Conservation (phyloP, 495 filamentous ascomycete genomes). For the Viridothelium virens region DNA sequence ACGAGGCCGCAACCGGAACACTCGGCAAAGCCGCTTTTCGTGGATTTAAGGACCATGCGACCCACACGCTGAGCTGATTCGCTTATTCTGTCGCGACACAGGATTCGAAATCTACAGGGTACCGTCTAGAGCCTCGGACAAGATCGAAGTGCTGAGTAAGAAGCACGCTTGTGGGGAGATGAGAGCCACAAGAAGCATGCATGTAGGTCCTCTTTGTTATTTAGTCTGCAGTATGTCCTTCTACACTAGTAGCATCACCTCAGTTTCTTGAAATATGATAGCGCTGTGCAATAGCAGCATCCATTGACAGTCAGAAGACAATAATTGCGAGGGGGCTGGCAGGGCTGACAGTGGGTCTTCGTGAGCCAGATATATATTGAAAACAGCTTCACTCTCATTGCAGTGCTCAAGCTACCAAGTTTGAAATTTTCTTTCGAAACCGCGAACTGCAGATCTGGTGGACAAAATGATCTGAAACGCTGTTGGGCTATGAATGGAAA, state of each 20-base stretch:
- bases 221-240: background rate
- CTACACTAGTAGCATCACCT: background rate
- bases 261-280: background rate
- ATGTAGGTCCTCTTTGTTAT: too few relatives aligned
- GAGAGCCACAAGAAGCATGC: background rate
- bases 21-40: too few relatives aligned
- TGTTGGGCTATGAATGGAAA: constrained; percentile 8
- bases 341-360: background rate
- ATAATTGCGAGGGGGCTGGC: too few relatives aligned
- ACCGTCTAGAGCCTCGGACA: too few relatives aligned
- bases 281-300: too few relatives aligned
- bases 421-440: constrained; percentile 3
- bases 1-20: too few relatives aligned
- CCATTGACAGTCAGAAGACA: too few relatives aligned
- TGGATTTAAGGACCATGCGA: too few relatives aligned
- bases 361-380: background rate
- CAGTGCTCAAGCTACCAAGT: background rate
- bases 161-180: background rate
- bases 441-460: background rate
- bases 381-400: background rate
- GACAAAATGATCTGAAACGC: constrained; percentile 2
- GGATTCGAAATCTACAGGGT: too few relatives aligned
- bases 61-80: too few relatives aligned
- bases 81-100: too few relatives aligned
- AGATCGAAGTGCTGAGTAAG: background rate